phyloP scores from a whole-genome alignment of 1,139 yeast species.

The Diutina siamensis region DNA sequence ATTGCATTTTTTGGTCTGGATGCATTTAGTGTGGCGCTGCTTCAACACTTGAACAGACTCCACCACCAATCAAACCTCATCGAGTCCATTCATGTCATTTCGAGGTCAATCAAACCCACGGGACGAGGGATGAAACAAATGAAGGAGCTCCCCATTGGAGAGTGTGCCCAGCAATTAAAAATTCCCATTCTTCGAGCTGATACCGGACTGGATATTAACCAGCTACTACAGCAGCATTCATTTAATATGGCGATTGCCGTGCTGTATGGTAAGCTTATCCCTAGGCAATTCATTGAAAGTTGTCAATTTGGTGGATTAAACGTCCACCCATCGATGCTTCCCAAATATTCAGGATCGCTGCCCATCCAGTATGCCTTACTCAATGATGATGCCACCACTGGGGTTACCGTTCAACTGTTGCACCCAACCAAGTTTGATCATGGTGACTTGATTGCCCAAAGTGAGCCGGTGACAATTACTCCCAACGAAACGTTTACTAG shows the following conservation, averaged over 20 bases:
- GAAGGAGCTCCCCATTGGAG: slow-evolving; percentile 47
- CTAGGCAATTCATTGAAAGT: slow-evolving; percentile 37
- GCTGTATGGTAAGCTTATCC: slow-evolving; percentile 77
- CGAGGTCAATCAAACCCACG: slow-evolving; percentile 56
- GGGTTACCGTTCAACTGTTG: slow-evolving; percentile 81
- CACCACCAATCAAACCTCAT: slow-evolving; percentile 18
- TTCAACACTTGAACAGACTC: slow-evolving; percentile 32
- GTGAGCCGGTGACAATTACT: slow-evolving; percentile 27
- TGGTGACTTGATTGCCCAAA: slow-evolving; percentile 62
- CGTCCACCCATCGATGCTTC: slow-evolving; percentile 87
- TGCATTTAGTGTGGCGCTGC: slow-evolving; percentile 51
- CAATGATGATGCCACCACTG: slow-evolving; percentile 52
- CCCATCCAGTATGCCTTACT: slow-evolving; percentile 78
- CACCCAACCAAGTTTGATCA: slow-evolving; percentile 81
- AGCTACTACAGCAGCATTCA: slow-evolving; percentile 12
- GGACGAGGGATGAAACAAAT: slow-evolving; percentile 48
- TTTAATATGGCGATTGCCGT: slow-evolving; percentile 76
- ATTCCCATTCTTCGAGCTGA: slow-evolving; percentile 46
- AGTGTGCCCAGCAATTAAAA: slow-evolving; percentile 13
- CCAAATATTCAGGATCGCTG: slow-evolving; percentile 77
- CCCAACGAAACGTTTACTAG: slow-evolving; percentile 30
- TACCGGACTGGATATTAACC: slow-evolving; percentile 37
- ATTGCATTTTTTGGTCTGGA: slow-evolving; percentile 81
- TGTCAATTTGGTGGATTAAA: slow-evolving; percentile 64
- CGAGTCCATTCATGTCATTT: slow-evolving; percentile 46